These are phyloP conservation scores for Schizosaccharomyces versatilis DNA, from an alignment of 1,139 yeast species.

Conservation along the genomic window DNA sequence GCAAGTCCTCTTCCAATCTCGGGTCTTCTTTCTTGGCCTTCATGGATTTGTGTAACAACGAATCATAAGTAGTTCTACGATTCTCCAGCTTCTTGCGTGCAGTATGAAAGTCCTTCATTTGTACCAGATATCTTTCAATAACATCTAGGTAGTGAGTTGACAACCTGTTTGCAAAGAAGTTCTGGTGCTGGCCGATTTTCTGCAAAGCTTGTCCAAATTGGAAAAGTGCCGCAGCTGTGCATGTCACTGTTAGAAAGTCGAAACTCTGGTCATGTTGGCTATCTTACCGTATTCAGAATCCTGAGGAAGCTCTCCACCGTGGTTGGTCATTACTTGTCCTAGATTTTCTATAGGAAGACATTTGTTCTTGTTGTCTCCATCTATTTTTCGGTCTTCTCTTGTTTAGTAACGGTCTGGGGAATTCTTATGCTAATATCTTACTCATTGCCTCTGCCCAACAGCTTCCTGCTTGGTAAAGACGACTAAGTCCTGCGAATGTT, in stretches of 20 bases:
- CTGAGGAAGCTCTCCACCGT: background rate
- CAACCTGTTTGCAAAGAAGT: background rate
- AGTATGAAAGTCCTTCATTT: constrained; percentile 9
- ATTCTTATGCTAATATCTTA: background rate
- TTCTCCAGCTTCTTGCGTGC: constrained; percentile 14
- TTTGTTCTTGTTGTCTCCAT: background rate
- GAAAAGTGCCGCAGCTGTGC: background rate
- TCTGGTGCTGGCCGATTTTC: background rate
- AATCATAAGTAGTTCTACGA: constrained; percentile 15
- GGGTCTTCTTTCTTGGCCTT: constrained; percentile 14
- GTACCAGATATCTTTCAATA: constrained; percentile 9
- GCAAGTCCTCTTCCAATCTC: constrained; percentile 15
- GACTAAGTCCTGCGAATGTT: background rate
- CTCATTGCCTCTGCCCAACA: background rate
- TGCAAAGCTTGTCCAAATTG: background rate
- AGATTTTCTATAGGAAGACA: background rate
- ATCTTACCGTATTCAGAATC: background rate
- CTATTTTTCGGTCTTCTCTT: background rate
- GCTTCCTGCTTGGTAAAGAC: background rate
- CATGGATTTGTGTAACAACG: constrained; percentile 13
- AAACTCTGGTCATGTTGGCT: background rate
- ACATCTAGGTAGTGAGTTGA: constrained; percentile 14
- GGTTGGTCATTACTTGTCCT: background rate
- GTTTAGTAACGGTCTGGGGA: background rate
- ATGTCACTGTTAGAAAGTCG: background rate